phyloP scores from a whole-genome alignment of 805 yeast genomes.

The Sugiyamaella qingdaonensis region DNA sequence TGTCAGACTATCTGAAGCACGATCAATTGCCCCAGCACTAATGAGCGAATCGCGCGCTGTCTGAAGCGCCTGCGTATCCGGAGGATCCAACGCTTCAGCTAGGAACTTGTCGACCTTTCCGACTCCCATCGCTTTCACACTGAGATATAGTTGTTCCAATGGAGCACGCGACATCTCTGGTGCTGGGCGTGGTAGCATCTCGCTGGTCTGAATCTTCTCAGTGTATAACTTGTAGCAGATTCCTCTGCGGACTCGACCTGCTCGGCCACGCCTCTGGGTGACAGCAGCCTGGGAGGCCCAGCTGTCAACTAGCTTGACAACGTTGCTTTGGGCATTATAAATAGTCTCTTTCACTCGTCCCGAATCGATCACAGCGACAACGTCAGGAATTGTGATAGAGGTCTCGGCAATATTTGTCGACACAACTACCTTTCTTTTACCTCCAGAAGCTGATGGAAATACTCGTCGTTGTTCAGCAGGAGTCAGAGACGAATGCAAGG shows the following conservation, averaged over 20 bases:
- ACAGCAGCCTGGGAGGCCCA: slow-evolving; percentile 92
- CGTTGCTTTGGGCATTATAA: slow-evolving; percentile 62
- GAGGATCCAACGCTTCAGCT: slow-evolving; percentile 76
- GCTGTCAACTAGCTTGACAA: slow-evolving; percentile 66
- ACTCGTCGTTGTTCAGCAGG: slow-evolving; percentile 80
- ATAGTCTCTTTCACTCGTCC: slow-evolving; percentile 79
- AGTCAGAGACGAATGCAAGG: slow-evolving; percentile 83
- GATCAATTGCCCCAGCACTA: slow-evolving; percentile 68
- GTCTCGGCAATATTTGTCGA: slow-evolving; percentile 96
- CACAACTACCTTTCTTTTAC: slow-evolving; percentile 71
- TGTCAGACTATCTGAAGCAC: slow-evolving; percentile 49
- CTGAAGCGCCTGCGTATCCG: slow-evolving; percentile 48
- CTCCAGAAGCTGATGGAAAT: slow-evolving; percentile 52
- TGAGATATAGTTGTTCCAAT: slow-evolving; percentile 73
- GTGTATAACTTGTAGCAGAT: slow-evolving; percentile 78
- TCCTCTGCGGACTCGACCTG: slow-evolving; percentile 92
- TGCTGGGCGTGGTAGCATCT: slow-evolving; percentile 67
- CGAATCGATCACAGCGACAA: slow-evolving; percentile 84
- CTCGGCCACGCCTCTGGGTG: slow-evolving; percentile 90
- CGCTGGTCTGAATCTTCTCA: slow-evolving; percentile 46
- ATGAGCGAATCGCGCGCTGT: slow-evolving; percentile 50
- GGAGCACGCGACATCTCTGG: slow-evolving; percentile 89
- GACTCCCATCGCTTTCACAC: slow-evolving; percentile 87
- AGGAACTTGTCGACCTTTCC: slow-evolving; percentile 65
- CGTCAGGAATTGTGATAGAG: slow-evolving; percentile 92